Percentiles rank a stretch among this genome's conserved stretches.
Conservation (phyloP, 805 yeast species). For the Pichia sporocuriosa region DNA sequence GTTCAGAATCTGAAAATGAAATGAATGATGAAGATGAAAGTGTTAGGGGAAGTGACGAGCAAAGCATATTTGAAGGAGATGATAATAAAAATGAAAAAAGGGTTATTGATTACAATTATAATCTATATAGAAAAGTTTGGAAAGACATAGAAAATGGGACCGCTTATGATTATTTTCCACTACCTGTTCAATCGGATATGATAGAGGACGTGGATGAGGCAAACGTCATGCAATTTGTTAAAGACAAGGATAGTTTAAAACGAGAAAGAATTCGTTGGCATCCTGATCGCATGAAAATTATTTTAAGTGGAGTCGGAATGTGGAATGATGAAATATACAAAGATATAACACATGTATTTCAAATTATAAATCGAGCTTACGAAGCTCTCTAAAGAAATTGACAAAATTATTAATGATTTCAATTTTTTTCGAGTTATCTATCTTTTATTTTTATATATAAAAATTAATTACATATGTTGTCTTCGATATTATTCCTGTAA, state of each 20-base stretch:
- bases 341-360: slow-evolving; percentile 36
- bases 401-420: too few species aligned
- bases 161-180: slow-evolving; percentile 9
- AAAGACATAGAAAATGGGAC: slow-evolving; percentile 14
- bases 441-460: neutral
- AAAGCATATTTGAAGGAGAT: neutral
- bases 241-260: slow-evolving; percentile 25
- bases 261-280: slow-evolving; percentile 61
- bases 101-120: slow-evolving; percentile 14
- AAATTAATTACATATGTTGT: too few species aligned
- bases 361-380: slow-evolving; percentile 36
- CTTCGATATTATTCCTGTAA: neutral
- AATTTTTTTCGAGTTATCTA: neutral
- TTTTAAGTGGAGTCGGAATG: slow-evolving; percentile 9
- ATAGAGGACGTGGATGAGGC: slow-evolving; percentile 13
- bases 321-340: slow-evolving; percentile 1
- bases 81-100: slow-evolving; percentile 5
- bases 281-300: slow-evolving; percentile 52
- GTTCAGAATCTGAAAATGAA: neutral
- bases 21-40: neutral
- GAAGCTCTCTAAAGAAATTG: slow-evolving; percentile 15
- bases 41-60: neutral
- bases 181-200: slow-evolving; percentile 17
- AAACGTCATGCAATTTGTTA: slow-evolving; percentile 16
- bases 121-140: slow-evolving; percentile 26